Base-by-base conservation (phyloP, 345 rosid genomes). In the Eucalyptus microcorys region DNA sequence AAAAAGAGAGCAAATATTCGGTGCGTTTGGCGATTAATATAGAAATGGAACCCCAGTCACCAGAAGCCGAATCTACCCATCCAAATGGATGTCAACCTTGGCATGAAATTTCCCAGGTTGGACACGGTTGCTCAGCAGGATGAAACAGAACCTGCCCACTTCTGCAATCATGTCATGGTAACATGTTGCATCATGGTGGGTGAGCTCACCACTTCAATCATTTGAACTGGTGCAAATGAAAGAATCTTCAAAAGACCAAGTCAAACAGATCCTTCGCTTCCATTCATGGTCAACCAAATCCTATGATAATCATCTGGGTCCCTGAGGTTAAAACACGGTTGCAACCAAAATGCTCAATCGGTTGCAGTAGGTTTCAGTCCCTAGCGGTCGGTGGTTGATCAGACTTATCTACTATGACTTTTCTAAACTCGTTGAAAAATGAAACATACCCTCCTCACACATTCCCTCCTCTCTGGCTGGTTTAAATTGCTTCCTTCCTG, bases 341-440 rank as follows among this genome's bases (percentile, higher is more conserved):
- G 57, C 53, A 64, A 87, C 88, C 40, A 47, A 30, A 64, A 49
- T 86, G 53, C 1, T 49, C 21, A 47, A 88, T 87, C 91, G 87
- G 86, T 93, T 91, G 91, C 90, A 87, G 89, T 86, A 86, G 87
- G 87, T 86, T 26, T 32, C 66, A 6, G 34, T 10, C 21, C 2
- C 42, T 71, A 53, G 30, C 79, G 50, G 84, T 91, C 85, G 92
- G 92, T 90, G 92, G 92, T 89, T 87, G 89, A 91, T 91, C 92
- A 21, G 86, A 91, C 50, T 48, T 26, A 49, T 42, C 53, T 30
- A 61, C 49, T 52, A 22, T 50, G 87, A 49, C 87, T 48, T 53
- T 86, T 10, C 27, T 49, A 6, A 17, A 40, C 47, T 22, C 48
- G 2, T 47, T 14, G 16, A 47, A 86, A 86, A 86, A 8, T 24